Evolutionary conservation across 2,329 filamentous ascomycete species (phyloP).

Genomic region (Truncatella angustata): DNA sequence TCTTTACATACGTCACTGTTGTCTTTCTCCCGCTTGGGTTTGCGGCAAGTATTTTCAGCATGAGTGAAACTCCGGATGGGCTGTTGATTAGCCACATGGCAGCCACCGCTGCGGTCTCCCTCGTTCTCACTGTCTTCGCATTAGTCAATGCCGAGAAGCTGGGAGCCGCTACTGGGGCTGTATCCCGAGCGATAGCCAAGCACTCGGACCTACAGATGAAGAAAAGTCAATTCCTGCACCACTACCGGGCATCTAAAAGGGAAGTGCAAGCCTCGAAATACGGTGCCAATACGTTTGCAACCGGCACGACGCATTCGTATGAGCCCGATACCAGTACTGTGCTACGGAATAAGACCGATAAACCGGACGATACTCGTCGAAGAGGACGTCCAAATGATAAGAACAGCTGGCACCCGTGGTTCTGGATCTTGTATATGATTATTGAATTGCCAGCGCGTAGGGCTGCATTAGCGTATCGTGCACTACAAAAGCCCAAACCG

Average conservation of each 20-base stretch:
- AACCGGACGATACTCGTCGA: not conserved
- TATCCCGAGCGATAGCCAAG: not conserved
- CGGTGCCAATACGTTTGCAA: not conserved
- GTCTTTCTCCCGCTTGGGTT: conserved; percentile 32
- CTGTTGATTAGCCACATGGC: conserved; percentile 17
- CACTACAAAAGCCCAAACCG: no score
- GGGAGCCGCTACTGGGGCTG: not conserved
- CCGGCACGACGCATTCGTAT: not conserved
- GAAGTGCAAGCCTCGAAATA: not conserved
- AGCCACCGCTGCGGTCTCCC: conserved; percentile 7
- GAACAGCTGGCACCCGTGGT: not conserved
- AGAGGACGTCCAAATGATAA: not conserved
- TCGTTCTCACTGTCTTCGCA: conserved; percentile 8
- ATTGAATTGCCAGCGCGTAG: not conserved
- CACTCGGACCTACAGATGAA: not conserved
- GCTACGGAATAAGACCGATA: not conserved
- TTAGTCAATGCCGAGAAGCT: conserved; percentile 6
- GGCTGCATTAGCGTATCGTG: not conserved
- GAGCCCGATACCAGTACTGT: not conserved
- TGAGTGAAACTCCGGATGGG: conserved; percentile 21
- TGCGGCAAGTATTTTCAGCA: conserved; percentile 29
- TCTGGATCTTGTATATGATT: not conserved
- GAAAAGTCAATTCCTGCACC: not conserved
- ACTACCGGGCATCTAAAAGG: not conserved
- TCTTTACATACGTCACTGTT: conserved; percentile 33